Conservation (phyloP, 768 basidiomycete species). For the Calvatia gigantea region DNA sequence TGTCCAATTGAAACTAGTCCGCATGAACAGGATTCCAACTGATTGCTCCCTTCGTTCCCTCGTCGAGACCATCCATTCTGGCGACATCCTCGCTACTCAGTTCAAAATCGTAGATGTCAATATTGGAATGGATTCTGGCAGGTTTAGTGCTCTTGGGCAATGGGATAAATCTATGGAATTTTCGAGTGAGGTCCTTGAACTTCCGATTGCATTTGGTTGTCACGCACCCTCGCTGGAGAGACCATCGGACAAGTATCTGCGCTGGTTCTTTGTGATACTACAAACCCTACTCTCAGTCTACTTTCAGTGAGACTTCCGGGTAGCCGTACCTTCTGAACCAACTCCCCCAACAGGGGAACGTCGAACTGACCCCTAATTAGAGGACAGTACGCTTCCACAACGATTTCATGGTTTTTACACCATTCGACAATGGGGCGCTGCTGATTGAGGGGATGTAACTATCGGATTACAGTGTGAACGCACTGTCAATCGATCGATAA, state of each 20-base stretch:
- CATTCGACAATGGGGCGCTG: slow-evolving; percentile 76
- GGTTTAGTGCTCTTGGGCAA: slow-evolving; percentile 80
- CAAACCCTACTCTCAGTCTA: neutral
- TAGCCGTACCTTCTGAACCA: slow-evolving; percentile 55
- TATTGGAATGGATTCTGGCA: slow-evolving; percentile 68
- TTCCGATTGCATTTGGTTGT: neutral
- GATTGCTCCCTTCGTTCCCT: slow-evolving; percentile 67
- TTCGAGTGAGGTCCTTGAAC: neutral
- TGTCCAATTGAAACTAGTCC: too few species aligned
- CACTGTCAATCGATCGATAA: neutral
- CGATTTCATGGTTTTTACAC: slow-evolving; percentile 55
- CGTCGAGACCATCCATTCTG: slow-evolving; percentile 64
- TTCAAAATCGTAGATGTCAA: slow-evolving; percentile 73
- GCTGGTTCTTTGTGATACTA: slow-evolving; percentile 63
- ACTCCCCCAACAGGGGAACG: slow-evolving; percentile 44
- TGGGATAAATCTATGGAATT: slow-evolving; percentile 60
- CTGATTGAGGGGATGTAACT: slow-evolving; percentile 82
- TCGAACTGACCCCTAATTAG: slow-evolving; percentile 61
- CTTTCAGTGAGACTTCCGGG: neutral
- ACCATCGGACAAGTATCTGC: slow-evolving; percentile 88
- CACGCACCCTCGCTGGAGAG: slow-evolving; percentile 74
- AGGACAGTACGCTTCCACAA: slow-evolving; percentile 74
- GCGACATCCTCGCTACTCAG: slow-evolving; percentile 63
- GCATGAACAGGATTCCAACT: slow-evolving; percentile 84
- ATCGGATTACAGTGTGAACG: neutral